Conservation (phyloP, 495 filamentous ascomycete genomes). For the Pyrenopolyporus hunteri region DNA sequence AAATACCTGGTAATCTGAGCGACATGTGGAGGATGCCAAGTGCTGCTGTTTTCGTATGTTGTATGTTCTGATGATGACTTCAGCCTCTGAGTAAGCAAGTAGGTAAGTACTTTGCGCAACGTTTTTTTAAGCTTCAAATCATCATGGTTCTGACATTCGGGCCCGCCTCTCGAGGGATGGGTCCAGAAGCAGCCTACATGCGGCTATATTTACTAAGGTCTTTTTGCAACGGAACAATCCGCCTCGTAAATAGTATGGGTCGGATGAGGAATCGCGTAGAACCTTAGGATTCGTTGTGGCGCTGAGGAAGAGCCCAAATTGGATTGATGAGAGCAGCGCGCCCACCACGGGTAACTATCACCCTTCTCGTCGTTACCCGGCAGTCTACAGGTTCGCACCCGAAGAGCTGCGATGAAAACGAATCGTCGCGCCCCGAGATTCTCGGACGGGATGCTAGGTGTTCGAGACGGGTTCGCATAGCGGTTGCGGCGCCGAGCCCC, state of each 20-base stretch:
- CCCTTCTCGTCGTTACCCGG: constrained; percentile 2
- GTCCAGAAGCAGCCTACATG: background rate
- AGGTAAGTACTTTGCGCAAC: background rate
- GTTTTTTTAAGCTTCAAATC: background rate
- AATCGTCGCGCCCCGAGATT: background rate
- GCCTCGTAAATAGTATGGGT: background rate
- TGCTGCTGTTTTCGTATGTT: constrained; percentile 1
- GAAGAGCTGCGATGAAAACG: constrained; percentile 1
- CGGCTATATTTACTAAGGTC: no score
- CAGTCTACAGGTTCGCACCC: constrained; percentile 13
- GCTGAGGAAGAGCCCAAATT: background rate
- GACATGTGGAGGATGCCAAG: constrained; percentile 27
- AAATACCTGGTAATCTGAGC: constrained; percentile 7
- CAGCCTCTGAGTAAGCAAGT: background rate
- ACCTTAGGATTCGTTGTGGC: background rate
- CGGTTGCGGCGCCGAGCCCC: background rate
- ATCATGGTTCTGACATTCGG: background rate
- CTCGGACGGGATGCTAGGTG: constrained; percentile 2
- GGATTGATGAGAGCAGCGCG: background rate
- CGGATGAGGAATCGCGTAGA: constrained; percentile 6
- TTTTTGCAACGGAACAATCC: no score
- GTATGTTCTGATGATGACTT: constrained; percentile 4
- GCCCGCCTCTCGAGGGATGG: background rate
- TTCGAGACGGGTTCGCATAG: constrained; percentile 1
- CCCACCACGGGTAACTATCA: background rate